Percentiles rank a stretch among this genome's conserved stretches.
Conservation (phyloP, 306 rosid genomes). For the Betula pendula region DNA sequence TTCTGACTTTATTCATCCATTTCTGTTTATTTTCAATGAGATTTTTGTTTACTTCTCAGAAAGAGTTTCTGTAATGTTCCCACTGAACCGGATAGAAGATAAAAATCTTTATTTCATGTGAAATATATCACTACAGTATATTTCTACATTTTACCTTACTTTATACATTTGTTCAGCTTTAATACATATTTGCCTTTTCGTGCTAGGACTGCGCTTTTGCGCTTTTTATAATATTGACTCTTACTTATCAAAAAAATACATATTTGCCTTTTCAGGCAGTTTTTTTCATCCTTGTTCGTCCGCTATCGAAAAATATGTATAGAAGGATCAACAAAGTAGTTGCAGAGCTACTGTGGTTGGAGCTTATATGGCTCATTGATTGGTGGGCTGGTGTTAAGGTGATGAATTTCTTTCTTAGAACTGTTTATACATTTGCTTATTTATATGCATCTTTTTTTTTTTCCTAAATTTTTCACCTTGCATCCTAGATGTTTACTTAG, state of each 20-base stretch:
- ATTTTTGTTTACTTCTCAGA: not conserved
- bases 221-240: too few relatives aligned
- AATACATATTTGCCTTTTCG: conserved; percentile 22
- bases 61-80: not conserved
- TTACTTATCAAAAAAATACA: too few relatives aligned
- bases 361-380: conserved; percentile 81
- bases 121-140: not conserved
- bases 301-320: conserved; percentile 54
- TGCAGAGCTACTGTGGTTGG: conserved; percentile 78
- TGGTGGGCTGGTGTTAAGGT: conserved; percentile 95
- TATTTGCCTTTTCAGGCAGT: conserved; percentile 45
- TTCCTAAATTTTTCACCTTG: not conserved
- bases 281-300: conserved; percentile 65
- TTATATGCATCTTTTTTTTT: conserved; percentile 3
- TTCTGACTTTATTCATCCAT: not conserved
- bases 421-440: not conserved
- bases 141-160: not conserved
- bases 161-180: not conserved
- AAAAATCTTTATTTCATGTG: not conserved
- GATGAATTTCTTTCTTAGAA: conserved; percentile 16
- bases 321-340: conserved; percentile 70
- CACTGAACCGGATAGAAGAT: not conserved
- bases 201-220: too few relatives aligned
- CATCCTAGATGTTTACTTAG: not conserved
- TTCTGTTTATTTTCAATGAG: not conserved